Evolutionary conservation across 768 basidiomycete genomes (phyloP).

Genomic region (Thelephora ganbajun): DNA sequence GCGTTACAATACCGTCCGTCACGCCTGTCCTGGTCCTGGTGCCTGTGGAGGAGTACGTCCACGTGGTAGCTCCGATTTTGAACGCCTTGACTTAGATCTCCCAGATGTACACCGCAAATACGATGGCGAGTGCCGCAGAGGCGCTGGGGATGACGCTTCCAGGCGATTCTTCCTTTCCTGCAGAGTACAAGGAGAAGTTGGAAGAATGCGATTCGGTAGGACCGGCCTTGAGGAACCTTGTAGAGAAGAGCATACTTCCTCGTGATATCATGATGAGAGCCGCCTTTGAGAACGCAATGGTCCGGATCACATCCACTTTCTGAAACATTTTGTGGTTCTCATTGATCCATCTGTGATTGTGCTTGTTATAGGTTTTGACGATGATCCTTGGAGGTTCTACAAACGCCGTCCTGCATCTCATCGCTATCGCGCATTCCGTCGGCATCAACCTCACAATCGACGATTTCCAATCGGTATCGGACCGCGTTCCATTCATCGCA

Average conservation of each 20-base stretch:
- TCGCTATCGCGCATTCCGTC: conserved; percentile 93
- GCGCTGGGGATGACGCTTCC: conserved; percentile 93
- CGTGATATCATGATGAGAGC: conserved; percentile 93
- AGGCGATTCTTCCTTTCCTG: conserved; percentile 95
- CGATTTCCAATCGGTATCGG: conserved; percentile 90
- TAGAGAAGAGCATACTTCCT: conserved; percentile 86
- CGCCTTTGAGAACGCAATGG: conserved; percentile 98
- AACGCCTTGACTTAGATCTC: not conserved
- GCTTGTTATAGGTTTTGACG: conserved; percentile 56
- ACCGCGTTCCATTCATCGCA: conserved; percentile 86
- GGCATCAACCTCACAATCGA: conserved; percentile 80
- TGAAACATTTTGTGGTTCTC: not conserved
- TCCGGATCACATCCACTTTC: conserved; percentile 18
- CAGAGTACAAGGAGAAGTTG: conserved; percentile 80
- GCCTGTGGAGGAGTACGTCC: conserved; percentile 88
- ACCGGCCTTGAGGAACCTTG: conserved; percentile 67
- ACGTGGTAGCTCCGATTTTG: no score
- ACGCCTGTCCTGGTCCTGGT: conserved; percentile 95
- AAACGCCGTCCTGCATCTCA: conserved; percentile 92
- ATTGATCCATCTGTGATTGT: conserved; percentile 1
- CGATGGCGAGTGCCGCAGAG: conserved; percentile 94
- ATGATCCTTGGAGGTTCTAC: conserved; percentile 98
- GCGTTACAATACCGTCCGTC: conserved; percentile 76
- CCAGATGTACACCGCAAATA: conserved; percentile 97
- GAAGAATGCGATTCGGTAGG: conserved; percentile 76